phyloP scores from a whole-genome alignment of 805 yeast genomes.

The Metschnikowia dekortorum region DNA sequence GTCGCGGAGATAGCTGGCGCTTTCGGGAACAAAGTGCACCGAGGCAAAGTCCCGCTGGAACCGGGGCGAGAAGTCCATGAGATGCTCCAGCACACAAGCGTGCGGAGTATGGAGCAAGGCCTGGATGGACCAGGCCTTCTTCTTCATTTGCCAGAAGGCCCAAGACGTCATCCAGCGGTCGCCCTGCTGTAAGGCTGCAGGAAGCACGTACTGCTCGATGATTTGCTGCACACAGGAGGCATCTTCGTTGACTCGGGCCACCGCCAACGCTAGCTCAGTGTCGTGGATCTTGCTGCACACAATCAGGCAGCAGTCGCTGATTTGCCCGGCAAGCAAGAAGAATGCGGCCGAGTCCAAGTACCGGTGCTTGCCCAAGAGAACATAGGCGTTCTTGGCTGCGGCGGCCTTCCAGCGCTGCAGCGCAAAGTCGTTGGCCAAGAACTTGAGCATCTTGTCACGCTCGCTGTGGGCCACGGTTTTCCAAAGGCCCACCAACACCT shows the following conservation, averaged over 20 bases:
- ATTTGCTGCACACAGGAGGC: conserved; percentile 33
- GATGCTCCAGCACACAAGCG: conserved; percentile 22
- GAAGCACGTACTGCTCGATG: conserved; percentile 49
- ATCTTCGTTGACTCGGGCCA: conserved; percentile 65
- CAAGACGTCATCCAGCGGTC: conserved; percentile 82
- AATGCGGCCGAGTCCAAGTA: conserved; percentile 85
- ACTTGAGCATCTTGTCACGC: conserved; percentile 73
- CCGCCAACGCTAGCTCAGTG: conserved; percentile 68
- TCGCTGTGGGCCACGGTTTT: conserved; percentile 73
- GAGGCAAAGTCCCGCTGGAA: conserved; percentile 15
- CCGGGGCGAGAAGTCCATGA: conserved; percentile 19
- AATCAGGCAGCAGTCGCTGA: conserved; percentile 75
- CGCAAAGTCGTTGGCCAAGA: conserved; percentile 71
- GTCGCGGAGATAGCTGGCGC: conserved; percentile 51
- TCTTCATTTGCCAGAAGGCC: conserved; percentile 62
- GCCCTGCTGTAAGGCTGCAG: conserved; percentile 54
- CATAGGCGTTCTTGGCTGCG: conserved; percentile 90
- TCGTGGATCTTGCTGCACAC: conserved; percentile 65
- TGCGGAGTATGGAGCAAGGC: conserved; percentile 58
- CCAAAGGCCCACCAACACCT: conserved; percentile 79
- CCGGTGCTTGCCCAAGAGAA: conserved; percentile 81
- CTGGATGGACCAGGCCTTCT: conserved; percentile 47
- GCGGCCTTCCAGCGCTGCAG: conserved; percentile 80
- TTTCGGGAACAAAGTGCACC: conserved; percentile 12
- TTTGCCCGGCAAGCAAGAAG: conserved; percentile 70